A percentile compares a stretch with the other conserved stretches of the same genome.
Conservation (phyloP, 2,329 filamentous ascomycete genomes). For the Neospermospora avenae region DNA sequence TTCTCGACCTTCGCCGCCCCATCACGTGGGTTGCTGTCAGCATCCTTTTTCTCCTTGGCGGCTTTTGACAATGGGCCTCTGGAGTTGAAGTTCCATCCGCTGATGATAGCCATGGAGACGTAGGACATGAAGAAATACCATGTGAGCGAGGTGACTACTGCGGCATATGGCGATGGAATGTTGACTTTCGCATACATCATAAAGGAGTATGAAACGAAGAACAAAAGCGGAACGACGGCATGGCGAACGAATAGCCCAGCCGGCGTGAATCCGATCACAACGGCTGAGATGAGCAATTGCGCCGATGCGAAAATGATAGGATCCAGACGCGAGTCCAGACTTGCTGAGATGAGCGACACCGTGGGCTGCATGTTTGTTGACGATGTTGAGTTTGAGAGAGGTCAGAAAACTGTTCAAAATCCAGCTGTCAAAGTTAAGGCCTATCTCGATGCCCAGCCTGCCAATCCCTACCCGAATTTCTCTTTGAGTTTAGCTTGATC, state of each 20-base stretch:
- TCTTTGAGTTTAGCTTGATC: background rate
- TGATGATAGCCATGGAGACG: slow-evolving; percentile 4
- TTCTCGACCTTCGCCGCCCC: background rate
- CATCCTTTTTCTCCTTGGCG: background rate
- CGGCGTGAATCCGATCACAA: slow-evolving; percentile 1
- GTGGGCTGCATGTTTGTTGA: background rate
- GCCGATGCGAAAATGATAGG: background rate
- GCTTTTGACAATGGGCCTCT: background rate
- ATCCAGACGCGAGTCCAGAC: background rate
- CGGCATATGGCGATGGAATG: background rate
- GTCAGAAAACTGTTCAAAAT: background rate
- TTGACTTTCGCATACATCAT: background rate
- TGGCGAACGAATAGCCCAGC: background rate
- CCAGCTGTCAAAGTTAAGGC: background rate
- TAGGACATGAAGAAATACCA: background rate
- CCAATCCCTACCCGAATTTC: slow-evolving; percentile 1
- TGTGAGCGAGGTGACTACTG: background rate
- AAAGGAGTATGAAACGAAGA: background rate
- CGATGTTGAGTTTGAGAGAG: background rate
- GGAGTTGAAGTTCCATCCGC: slow-evolving; percentile 5
- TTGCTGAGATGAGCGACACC: background rate
- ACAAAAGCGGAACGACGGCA: background rate
- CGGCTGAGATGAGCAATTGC: background rate
- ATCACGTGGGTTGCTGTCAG: background rate
- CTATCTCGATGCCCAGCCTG: background rate